Conservation (phyloP, 2,329 filamentous ascomycete genomes). For the Arthrobotrys conoides region DNA sequence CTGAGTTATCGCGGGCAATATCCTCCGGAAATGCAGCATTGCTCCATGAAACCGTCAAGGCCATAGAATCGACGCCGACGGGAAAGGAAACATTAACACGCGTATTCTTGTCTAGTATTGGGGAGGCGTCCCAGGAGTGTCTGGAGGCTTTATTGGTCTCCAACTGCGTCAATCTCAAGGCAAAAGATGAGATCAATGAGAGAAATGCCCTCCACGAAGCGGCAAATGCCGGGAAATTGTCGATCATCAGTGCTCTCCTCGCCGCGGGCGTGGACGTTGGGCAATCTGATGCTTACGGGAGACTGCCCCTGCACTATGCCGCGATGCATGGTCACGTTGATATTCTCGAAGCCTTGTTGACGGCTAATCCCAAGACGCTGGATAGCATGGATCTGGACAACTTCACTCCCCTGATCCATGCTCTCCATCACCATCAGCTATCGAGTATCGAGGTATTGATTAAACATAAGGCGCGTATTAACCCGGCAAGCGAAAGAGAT, state of each 20-base stretch:
- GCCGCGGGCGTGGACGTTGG: constrained; percentile 80
- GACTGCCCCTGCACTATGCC: constrained; percentile 94
- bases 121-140: constrained; percentile 83
- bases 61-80: constrained; percentile 76
- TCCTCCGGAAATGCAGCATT: constrained; percentile 83
- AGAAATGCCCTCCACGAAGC: constrained; percentile 96
- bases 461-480: constrained; percentile 82
- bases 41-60: constrained; percentile 83
- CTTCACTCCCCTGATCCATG: constrained; percentile 94
- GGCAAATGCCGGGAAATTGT: constrained; percentile 89
- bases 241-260: constrained; percentile 83
- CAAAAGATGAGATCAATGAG: constrained; percentile 97
- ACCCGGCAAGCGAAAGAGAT: constrained; percentile 86
- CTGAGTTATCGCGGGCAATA: constrained; percentile 87
- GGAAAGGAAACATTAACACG: constrained; percentile 84
- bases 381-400: constrained; percentile 95
- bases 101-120: constrained; percentile 90
- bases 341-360: constrained; percentile 82
- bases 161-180: constrained; percentile 86
- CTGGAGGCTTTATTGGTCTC: constrained; percentile 84
- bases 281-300: constrained; percentile 90
- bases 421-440: constrained; percentile 88
- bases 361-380: constrained; percentile 80
- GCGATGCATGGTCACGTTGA: constrained; percentile 92
- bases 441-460: constrained; percentile 85